Evolutionary conservation across 208 protist genomes (phyloP), one percentile per base, ranked within the genome.

Genomic region (Leishmania martiniquensis): DNA sequence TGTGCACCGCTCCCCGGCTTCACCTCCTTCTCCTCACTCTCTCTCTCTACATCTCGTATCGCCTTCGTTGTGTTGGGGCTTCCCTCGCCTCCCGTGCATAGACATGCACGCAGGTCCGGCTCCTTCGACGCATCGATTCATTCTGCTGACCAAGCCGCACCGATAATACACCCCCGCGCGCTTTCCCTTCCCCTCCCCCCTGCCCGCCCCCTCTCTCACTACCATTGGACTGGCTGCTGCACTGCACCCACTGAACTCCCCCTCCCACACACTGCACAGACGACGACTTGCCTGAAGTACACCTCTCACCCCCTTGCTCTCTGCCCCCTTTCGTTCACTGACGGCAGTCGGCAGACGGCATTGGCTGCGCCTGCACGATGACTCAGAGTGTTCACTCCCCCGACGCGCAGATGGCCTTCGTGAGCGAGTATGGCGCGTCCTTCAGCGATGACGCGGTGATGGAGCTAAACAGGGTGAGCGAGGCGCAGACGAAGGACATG

Each of bases 231-330:
- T 32, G 34, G 69, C 52, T 45, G 9, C 67, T 42, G 25, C 25
- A n/a, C 39, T 17, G 29, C 7, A 39, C 22, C 39, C 25, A 20
- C 66, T 78, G n/a, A 70, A 34, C 22, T 42, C 42, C 69, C 67
- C 47, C 52, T 72, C 74, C n/a, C n/a, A n/a, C 68, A 45, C 54
- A 34, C 55, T 32, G 17, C 67, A 75, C 47, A 49, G 52, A 69
- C 1, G 62, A 4, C 37, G 42, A n/a, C 65, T 47, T 34, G 9
- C 32, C 39, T 67, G 62, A 67, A 7, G 12, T 37, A 7, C 37
- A 67, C 44, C 37, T 39, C 62, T 20, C 4, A 37, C 67, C 67
- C 42, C 32, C 66, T 75, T 37, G 17, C 63, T 55, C 34, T 44
- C n/a, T n/a, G n/a, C 32, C n/a, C 32, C 63, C 34, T 59, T 32